Evolutionary conservation across 495 filamentous ascomycete species (phyloP), one percentile per base, ranked within the genome.

Genomic region (Talaromyces wortmannii): DNA sequence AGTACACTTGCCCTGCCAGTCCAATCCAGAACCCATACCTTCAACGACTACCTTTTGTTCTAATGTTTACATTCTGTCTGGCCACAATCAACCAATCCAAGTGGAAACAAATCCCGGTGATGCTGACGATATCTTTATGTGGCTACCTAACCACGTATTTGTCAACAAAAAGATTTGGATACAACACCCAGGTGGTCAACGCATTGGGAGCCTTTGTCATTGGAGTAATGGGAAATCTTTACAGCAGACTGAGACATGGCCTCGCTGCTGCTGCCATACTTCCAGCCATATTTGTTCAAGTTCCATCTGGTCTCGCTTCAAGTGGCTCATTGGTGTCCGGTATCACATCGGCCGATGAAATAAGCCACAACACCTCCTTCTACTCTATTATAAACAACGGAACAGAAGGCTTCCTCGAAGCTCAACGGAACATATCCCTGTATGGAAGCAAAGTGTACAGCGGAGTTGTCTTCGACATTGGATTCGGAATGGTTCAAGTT

Each of bases 211-310:
- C 92, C 0, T 83, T 97, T 55, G 83, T 86, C 18, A 87, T 97
- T 52, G 92, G 92, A 18, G 79, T 95, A 5, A 71, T 92, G 44
- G 92, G 89, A 10, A 97, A 97, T 66, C 64, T 95, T 7, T 96
- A 97, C 72, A 88, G 88, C 7, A 81, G 94, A 11, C 61, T 91
- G n/a, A 78, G 86, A 52, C 86, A 94, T 63, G 90, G 90, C 2
- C 78, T 96, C 12, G 91, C 92, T 0, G 92, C 91, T 1, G 89
- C 90, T 0, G 88, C 89, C 6, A 87, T 98, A 72, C 71, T 97
- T 0, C 92, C 92, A 1, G 92, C 89, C 5, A 96, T 98, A 57
- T 95, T 95, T 61, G 92, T 98, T 5, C 89, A 94, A 52, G 94
- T 98, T 5, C 92, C 92, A 3, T 91, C 86, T 12, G 92, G 92